Base-by-base conservation (phyloP, 164 flowering plant genomes). In the Stephania yunnanensis region DNA sequence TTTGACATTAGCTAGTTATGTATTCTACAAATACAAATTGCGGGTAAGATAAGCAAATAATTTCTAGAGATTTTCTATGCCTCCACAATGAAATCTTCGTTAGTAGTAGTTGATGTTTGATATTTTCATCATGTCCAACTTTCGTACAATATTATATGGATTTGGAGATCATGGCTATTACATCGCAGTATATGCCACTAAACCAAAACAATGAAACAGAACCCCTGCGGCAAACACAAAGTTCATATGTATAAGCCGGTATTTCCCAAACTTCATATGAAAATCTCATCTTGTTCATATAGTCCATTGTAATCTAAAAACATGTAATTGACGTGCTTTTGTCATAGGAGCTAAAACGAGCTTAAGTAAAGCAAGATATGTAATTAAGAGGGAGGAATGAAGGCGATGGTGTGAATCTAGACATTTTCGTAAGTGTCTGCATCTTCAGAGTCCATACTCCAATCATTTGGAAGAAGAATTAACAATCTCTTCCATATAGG, bases 131-230 rank as follows among this genome's bases (percentile, higher is more conserved):
- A n/a, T 50, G 25, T 46, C 44, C n/a, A 44, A 10, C n/a, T 55
- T 55, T n/a, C 30, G 73, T 85, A 81, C 88, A 94, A 95, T 88
- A 97, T 68, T 92, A 92, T 84, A 94, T 94, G 98, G 97, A 94
- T 82, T 86, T 95, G 2, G 98, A 94, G 86, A 89, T 94, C 73
- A 91, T 92, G 97, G 90, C 98, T 11, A 94, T 94, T 74, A 94
- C 92, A 97, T 88, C 98, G 10, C 98, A 94, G 74, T 91, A 94
- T 86, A 94, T 94, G 98, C 97, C 97, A 1, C 87, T 94, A 80
- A 88, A 88, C 80, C 86, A 88, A 8, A 83, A 88, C 1, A 80
- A 71, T 7, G 92, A 85, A 55, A 81, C 77, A 4, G 85, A 91
- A 74, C 90, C 94, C 10, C 81, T 90, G 7, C 85, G 84, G 44